These are phyloP conservation scores for Pyricularia pennisetigena DNA, from an alignment of 2,329 filamentous ascomycete genomes.

Conservation along the genomic window DNA sequence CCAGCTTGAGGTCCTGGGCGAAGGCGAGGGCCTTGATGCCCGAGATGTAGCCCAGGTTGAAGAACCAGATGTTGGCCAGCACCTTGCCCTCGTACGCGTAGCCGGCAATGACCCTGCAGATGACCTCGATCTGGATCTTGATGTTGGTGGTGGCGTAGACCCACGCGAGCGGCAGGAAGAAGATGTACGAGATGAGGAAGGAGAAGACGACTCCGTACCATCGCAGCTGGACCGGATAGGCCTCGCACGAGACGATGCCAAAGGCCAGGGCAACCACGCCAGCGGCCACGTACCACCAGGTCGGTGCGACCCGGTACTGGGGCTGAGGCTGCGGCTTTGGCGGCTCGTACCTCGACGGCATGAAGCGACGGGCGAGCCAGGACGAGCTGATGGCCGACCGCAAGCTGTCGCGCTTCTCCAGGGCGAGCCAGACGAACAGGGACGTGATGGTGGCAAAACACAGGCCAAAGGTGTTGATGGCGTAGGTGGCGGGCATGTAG, in stretches of 20 bases:
- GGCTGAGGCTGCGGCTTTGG: not conserved
- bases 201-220: not conserved
- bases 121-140: slow-evolving; percentile 35
- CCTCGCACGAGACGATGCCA: slow-evolving; percentile 27
- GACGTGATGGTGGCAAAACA: slow-evolving; percentile 39
- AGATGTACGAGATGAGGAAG: slow-evolving; percentile 25
- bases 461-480: slow-evolving; percentile 39
- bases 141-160: slow-evolving; percentile 38
- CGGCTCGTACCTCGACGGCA: not conserved
- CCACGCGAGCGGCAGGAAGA: slow-evolving; percentile 26
- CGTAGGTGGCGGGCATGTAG: slow-evolving; percentile 33
- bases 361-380: not conserved
- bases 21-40: slow-evolving; percentile 34
- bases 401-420: slow-evolving; percentile 19
- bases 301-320: slow-evolving; percentile 15
- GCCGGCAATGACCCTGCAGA: slow-evolving; percentile 37
- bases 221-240: slow-evolving; percentile 26
- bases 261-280: slow-evolving; percentile 21
- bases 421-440: slow-evolving; percentile 33
- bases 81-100: slow-evolving; percentile 34
- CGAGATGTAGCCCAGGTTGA: slow-evolving; percentile 29
- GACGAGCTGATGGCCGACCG: not conserved
- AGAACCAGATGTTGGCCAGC: slow-evolving; percentile 36
- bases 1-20: slow-evolving; percentile 38
- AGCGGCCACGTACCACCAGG: slow-evolving; percentile 33